Base-by-base conservation (phyloP, 805 yeast species). In the Starmerella stigmatis region DNA sequence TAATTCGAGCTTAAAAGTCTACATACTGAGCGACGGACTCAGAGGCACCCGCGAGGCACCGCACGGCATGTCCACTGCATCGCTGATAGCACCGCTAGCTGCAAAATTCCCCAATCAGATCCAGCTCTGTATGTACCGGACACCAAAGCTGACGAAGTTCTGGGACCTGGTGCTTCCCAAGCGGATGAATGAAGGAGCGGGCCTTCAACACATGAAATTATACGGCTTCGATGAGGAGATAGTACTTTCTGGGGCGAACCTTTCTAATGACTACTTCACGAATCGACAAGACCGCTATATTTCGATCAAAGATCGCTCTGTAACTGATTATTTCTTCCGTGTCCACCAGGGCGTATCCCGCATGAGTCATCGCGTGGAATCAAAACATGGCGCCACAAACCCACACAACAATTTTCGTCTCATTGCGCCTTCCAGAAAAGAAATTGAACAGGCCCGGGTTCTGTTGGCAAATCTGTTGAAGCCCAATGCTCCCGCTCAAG, bases 21-120 rank as follows among this genome's bases (percentile, higher is more conserved):
- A 73, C 47, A 77, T 92, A 21, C 67, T 92, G 43, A 72, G 88
- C 5, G 98, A 92, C 63, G 94, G 88, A 11, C 69, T 92, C 38
- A 65, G 98, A 54, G 95, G 96, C 0, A 89, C 97, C 0, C 73
- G 98, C 53, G 98, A 92, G 57, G 79, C 86, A 1, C 97, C 98
- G 0, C 40, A 16, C n/a, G 64, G 73, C 5, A 65, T 70, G 40
- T 81, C 86, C 37, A 77, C 94, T 13, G 96, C 96, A 0, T 72
- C 82, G 29, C 66, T 88, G 26, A 65, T 92, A 39, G 75, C 83
- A 1, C 70, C 75, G 2, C 66, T 92, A 38, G 81, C 77, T 17
- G 72, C 74, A 34, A 74, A 76, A 49, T 78, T 73, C 58, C 68
- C 71, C 32, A 63, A 68, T 10, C 68, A 94, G 46, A 88, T 89